Evolutionary conservation across 139 green algal species (phyloP).

Genomic region (Penium margaritaceum): DNA sequence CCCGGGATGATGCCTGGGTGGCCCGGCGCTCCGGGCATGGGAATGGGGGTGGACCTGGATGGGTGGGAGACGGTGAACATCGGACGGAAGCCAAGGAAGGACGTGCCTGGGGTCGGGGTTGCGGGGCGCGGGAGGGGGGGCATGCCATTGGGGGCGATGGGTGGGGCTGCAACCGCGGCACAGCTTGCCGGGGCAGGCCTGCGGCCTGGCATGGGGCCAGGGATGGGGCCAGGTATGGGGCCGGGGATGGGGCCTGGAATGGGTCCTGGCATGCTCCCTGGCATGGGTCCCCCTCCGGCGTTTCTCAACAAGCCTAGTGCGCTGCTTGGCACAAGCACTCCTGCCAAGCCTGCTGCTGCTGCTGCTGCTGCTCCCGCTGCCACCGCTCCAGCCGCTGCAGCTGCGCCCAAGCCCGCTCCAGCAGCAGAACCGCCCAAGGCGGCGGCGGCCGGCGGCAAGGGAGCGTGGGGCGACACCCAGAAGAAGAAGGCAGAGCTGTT

Average conservation of each 20-base stretch:
- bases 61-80: conserved; percentile 31
- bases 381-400: not conserved
- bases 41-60: conserved; percentile 18
- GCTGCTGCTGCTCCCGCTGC: too few species aligned
- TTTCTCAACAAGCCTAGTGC: conserved; percentile 40
- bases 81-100: too few species aligned
- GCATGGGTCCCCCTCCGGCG: conserved; percentile 22
- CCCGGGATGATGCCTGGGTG: not conserved
- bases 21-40: not conserved
- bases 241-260: conserved; percentile 21
- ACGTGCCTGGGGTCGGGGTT: not conserved
- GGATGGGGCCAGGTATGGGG: conserved; percentile 1
- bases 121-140: not conserved
- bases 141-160: too few species aligned
- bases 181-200: not conserved
- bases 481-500: too few species aligned
- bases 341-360: conserved; percentile 19
- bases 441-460: too few species aligned
- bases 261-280: too few species aligned
- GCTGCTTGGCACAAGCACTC: too few species aligned
- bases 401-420: conserved; percentile 8
- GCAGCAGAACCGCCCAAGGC: too few species aligned
- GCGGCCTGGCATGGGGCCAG: not conserved
- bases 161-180: too few species aligned
- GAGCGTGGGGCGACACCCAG: too few species aligned